These are phyloP conservation scores for Alternaria tenuissima DNA, from an alignment of 2,329 filamentous ascomycete species.

Conservation along the genomic window DNA sequence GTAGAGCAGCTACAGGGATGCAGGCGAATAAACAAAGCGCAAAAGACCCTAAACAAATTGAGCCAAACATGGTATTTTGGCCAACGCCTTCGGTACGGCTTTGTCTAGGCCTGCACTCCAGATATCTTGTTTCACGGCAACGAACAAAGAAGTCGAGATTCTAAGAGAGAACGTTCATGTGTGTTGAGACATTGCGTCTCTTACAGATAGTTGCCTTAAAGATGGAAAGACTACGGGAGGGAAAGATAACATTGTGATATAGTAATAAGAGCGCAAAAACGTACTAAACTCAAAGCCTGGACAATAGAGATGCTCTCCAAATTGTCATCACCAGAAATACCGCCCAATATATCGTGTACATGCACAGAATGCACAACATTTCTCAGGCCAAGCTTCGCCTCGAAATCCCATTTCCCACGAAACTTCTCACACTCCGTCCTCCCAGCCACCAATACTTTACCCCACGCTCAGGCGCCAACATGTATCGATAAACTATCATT, in stretches of 20 bases:
- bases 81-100: background rate
- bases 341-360: conserved; percentile 22
- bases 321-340: conserved; percentile 8
- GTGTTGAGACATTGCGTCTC: conserved; percentile 1
- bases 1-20: background rate
- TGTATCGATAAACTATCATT: conserved; percentile 5
- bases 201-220: background rate
- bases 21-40: background rate
- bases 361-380: conserved; percentile 24
- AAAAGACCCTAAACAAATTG: background rate
- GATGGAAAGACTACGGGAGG: background rate
- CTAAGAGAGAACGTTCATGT: background rate
- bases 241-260: background rate
- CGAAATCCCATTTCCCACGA: background rate
- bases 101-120: background rate
- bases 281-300: background rate
- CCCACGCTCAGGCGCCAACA: background rate
- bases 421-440: background rate
- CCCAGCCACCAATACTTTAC: background rate
- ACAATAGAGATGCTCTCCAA: background rate
- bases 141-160: background rate
- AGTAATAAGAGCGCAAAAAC: background rate
- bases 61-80: background rate
- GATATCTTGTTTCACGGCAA: background rate
- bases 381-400: conserved; percentile 11